These are phyloP conservation scores for Orbilia ellipsospora DNA, from an alignment of 2,329 filamentous ascomycete genomes.

Conservation along the genomic window DNA sequence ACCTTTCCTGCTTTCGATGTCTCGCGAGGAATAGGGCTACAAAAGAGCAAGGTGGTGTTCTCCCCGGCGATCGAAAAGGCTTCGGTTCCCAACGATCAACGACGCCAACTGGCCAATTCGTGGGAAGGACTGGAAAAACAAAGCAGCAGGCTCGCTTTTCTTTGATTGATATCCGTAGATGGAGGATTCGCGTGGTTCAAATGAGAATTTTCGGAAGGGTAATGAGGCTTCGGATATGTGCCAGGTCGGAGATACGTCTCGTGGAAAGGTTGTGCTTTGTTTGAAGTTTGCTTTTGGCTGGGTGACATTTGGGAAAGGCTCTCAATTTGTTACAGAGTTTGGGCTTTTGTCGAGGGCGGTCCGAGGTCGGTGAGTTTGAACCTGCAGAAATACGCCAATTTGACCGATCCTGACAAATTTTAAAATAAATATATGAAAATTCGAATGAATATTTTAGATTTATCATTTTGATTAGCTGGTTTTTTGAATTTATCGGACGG, in stretches of 20 bases:
- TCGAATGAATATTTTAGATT: neutral
- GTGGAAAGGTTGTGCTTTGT: constrained; percentile 17
- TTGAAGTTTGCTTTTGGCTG: constrained; percentile 6
- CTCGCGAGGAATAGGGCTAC: too few species aligned
- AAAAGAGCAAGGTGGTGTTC: neutral
- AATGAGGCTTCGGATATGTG: too few species aligned
- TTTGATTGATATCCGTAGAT: too few species aligned
- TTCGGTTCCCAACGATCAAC: neutral
- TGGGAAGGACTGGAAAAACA: neutral
- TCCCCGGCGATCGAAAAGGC: neutral
- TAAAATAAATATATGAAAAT: constrained; percentile 9
- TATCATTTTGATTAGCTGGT: neutral
- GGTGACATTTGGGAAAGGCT: constrained; percentile 8
- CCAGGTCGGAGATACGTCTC: too few species aligned
- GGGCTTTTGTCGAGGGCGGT: constrained; percentile 44
- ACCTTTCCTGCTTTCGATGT: too few species aligned
- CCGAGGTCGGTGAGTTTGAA: constrained; percentile 10
- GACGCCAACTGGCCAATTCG: neutral
- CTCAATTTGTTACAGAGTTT: too few species aligned
- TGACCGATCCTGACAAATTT: neutral
- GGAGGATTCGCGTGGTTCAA: too few species aligned
- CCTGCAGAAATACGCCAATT: constrained; percentile 33
- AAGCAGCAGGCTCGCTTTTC: too few species aligned
- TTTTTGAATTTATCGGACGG: neutral
- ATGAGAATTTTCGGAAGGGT: too few species aligned